Evolutionary conservation across 768 basidiomycete species (phyloP), one percentile per base, ranked within the genome.

Genomic region (Boletus insuetus): DNA sequence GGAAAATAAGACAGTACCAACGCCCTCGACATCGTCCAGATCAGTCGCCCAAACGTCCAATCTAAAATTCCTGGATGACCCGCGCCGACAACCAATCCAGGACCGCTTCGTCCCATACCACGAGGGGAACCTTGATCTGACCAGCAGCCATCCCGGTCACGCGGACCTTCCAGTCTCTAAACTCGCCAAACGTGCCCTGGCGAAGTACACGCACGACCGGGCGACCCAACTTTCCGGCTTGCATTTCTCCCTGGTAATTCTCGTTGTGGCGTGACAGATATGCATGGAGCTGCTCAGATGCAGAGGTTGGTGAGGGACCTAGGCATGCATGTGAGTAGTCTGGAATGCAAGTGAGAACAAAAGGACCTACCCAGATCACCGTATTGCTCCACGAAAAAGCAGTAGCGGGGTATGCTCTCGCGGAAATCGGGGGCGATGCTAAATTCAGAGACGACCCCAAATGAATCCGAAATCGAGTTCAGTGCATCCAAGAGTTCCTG

Each of bases 401-500:
- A 51, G 32, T 63, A 65, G 9, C 66, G 58, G 3, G 58, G 54
- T 12, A 54, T 54, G 11, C 37, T 53, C 39, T 56, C 40, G 19
- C 66, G 58, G 14, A 58, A 58, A 34, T 68, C 65, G 2, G 57
- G 49, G 37, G 59, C 45, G 12, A 68, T 42, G 17, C 63, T 61
- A n/a, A 50, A 58, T 29, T 69, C 63, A 6, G 61, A 69, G 40
- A 68, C 46, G 10, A 44, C 40, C 0, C 68, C 65, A 3, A 69
- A 51, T 1, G 54, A 58, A 17, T 57, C 49, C 1, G 63, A 55
- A 1, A 48, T 54, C 19, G 65, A 54, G 3, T 44, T 1, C 17
- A 68, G 42, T 9, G 64, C 63, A 11, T 55, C 48, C 35, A 51
- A 38, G 48, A 65, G 61, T 46, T 67, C 59, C 10, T 60, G 56